Conservation (phyloP, 2,329 filamentous ascomycete genomes). For the Parafenestella ontariensis region DNA sequence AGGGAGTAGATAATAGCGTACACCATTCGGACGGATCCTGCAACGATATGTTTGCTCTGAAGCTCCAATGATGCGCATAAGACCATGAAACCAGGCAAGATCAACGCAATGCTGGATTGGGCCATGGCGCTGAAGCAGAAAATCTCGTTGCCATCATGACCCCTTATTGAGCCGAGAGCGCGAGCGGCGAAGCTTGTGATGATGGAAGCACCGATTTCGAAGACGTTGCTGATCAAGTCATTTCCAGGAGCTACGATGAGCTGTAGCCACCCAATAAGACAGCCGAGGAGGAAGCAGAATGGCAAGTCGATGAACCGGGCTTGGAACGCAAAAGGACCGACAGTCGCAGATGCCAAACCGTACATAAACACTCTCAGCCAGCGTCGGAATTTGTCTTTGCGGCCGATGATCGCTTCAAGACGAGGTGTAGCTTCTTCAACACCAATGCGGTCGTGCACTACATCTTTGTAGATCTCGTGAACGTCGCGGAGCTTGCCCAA, state of each 20-base stretch:
- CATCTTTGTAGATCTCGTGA: conserved; percentile 80
- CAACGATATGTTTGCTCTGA: conserved; percentile 57
- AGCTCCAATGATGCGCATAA: conserved; percentile 59
- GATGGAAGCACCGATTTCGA: conserved; percentile 58
- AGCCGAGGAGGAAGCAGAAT: conserved; percentile 77
- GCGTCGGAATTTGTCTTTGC: conserved; percentile 60
- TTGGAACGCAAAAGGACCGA: conserved; percentile 81
- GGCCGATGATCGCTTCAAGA: conserved; percentile 68
- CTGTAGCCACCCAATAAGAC: conserved; percentile 75
- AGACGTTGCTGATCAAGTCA: conserved; percentile 67
- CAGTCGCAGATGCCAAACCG: conserved; percentile 75
- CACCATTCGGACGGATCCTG: conserved; percentile 60
- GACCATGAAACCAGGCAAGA: conserved; percentile 59
- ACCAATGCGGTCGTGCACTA: conserved; percentile 77
- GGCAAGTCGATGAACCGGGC: conserved; percentile 80
- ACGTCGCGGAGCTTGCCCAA: conserved; percentile 76
- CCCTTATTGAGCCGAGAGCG: conserved; percentile 56
- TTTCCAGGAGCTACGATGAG: conserved; percentile 77
- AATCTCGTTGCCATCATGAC: conserved; percentile 46
- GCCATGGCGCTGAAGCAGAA: conserved; percentile 61
- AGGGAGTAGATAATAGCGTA: conserved; percentile 62
- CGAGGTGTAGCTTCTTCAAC: conserved; percentile 72
- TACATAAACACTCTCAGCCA: conserved; percentile 68
- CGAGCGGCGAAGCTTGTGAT: conserved; percentile 59
- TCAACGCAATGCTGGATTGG: conserved; percentile 58